phyloP scores from a whole-genome alignment of 169 alveolate genomes.

The Perkinsus olseni region DNA sequence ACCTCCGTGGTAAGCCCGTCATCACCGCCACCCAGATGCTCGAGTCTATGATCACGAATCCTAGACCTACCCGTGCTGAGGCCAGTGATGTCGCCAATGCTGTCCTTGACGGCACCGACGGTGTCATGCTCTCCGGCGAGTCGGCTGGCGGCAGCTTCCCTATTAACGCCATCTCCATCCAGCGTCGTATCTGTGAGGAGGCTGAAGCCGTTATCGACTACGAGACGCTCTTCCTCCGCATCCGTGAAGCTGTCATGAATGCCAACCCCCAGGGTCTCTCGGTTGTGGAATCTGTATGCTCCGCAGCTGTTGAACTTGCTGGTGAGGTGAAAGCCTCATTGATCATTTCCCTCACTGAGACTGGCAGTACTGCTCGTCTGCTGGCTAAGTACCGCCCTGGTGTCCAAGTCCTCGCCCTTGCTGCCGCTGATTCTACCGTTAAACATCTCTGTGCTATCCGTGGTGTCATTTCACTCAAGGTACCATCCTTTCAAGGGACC shows the following conservation, averaged over 20 bases:
- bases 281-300: constrained; percentile 50
- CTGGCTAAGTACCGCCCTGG: constrained; percentile 93
- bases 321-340: constrained; percentile 61
- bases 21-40: constrained; percentile 98
- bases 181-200: constrained; percentile 72
- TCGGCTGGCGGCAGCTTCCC: constrained; percentile 82
- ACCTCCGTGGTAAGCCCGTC: constrained; percentile 90
- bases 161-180: constrained; percentile 54
- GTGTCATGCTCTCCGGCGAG: constrained; percentile 89
- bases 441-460: too few relatives aligned
- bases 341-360: constrained; percentile 88
- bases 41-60: constrained; percentile 91
- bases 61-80: constrained; percentile 99
- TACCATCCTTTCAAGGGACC: too few relatives aligned
- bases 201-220: constrained; percentile 75
- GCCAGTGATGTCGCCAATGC: constrained; percentile 98
- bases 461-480: too few relatives aligned
- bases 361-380: constrained; percentile 89
- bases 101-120: constrained; percentile 96
- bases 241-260: constrained; percentile 18
- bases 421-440: constrained; percentile 30
- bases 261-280: constrained; percentile 10
- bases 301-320: constrained; percentile 54
- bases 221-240: constrained; percentile 33
- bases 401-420: constrained; percentile 71